These are phyloP conservation scores for Lantana camara DNA, from an alignment of 257 asterid genomes.

Conservation along the genomic window DNA sequence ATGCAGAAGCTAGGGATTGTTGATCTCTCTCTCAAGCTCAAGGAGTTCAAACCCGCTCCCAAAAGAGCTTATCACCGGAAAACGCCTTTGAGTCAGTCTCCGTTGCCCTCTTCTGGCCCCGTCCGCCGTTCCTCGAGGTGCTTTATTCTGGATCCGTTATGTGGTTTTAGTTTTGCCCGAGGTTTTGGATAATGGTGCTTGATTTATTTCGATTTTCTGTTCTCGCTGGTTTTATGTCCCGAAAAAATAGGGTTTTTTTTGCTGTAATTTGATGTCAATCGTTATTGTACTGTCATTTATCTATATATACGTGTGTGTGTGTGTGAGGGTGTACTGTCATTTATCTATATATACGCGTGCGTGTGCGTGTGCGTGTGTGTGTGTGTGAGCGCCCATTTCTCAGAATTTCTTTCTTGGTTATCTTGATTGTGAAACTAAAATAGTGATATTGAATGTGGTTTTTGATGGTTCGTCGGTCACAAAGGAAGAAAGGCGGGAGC, in stretches of 20 bases:
- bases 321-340: neutral
- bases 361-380: no score
- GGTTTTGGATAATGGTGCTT: neutral
- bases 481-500: neutral
- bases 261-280: neutral
- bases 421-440: neutral
- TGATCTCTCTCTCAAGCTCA: conserved; percentile 67
- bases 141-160: neutral
- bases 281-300: neutral
- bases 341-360: no score
- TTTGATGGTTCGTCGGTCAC: neutral
- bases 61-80: conserved; percentile 30
- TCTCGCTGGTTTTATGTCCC: conserved; percentile 20
- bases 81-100: conserved; percentile 36
- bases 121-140: conserved; percentile 92
- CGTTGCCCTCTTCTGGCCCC: conserved; percentile 54
- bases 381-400: no score
- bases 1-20: conserved; percentile 85
- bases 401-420: neutral
- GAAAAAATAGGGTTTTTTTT: conserved; percentile 7
- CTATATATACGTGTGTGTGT: no score
- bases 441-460: neutral
- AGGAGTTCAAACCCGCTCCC: conserved; percentile 43
- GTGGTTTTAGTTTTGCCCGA: neutral
- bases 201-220: neutral